Evolutionary conservation across 192 early-diverging fungal genomes (phyloP).

Genomic region (Coemansia sp.): DNA sequence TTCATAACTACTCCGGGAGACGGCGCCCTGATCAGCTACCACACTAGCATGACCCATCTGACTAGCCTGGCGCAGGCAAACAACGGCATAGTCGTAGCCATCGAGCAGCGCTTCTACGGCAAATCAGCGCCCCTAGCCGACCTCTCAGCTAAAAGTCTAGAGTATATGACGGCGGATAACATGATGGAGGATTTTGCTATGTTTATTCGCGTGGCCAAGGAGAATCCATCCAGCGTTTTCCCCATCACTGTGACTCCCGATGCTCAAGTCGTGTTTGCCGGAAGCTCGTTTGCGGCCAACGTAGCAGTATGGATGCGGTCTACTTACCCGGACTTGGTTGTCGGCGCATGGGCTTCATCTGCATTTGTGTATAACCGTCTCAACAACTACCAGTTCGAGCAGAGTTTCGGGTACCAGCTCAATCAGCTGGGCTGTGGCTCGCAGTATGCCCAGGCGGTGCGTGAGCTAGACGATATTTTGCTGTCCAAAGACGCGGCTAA

Average conservation of each 20-base stretch:
- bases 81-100: slow-evolving; percentile 55
- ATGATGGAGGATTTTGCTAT: slow-evolving; percentile 20
- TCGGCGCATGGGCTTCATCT: slow-evolving; percentile 66
- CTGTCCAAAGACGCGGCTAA: not conserved
- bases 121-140: slow-evolving; percentile 42
- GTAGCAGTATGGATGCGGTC: slow-evolving; percentile 71
- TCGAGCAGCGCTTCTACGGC: slow-evolving; percentile 66
- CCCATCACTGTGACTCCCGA: not conserved
- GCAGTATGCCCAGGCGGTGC: slow-evolving; percentile 34
- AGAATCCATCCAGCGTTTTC: not conserved
- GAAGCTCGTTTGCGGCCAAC: slow-evolving; percentile 71
- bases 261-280: slow-evolving; percentile 64
- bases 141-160: slow-evolving; percentile 18
- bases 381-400: slow-evolving; percentile 60
- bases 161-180: slow-evolving; percentile 24
- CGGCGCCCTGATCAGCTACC: slow-evolving; percentile 1
- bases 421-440: slow-evolving; percentile 17
- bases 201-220: slow-evolving; percentile 18
- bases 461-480: slow-evolving; percentile 34
- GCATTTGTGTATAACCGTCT: slow-evolving; percentile 63
- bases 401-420: slow-evolving; percentile 34
- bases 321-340: slow-evolving; percentile 61
- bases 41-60: slow-evolving; percentile 13
- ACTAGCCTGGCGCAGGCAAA: slow-evolving; percentile 50
- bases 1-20: slow-evolving; percentile 25